Evolutionary conservation across 2,329 filamentous ascomycete species (phyloP).

Genomic region (Talaromyces atroroseus): DNA sequence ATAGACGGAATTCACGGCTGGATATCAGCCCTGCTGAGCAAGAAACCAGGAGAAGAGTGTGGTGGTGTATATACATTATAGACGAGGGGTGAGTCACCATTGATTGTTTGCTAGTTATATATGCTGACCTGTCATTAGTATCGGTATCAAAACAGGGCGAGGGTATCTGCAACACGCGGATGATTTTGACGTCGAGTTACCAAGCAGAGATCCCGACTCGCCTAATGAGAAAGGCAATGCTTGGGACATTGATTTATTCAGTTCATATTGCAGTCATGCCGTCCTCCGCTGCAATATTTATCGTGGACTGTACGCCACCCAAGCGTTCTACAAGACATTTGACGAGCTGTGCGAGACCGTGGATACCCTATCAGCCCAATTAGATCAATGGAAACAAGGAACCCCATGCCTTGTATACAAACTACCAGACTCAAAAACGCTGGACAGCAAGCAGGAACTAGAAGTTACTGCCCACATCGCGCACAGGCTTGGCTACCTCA

Average conservation of each 20-base stretch:
- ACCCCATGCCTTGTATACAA: constrained; percentile 71
- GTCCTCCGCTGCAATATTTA: constrained; percentile 89
- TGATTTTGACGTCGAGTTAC: constrained; percentile 88
- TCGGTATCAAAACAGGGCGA: constrained; percentile 61
- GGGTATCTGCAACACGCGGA: constrained; percentile 65
- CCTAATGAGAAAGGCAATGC: constrained; percentile 63
- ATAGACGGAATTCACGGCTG: constrained; percentile 82
- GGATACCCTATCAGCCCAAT: constrained; percentile 73
- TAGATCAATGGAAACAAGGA: constrained; percentile 87
- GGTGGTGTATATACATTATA: constrained; percentile 67
- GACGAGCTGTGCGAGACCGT: constrained; percentile 87
- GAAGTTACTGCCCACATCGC: constrained; percentile 85
- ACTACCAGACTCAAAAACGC: constrained; percentile 81
- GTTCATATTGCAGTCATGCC: constrained; percentile 83
- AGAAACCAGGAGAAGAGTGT: constrained; percentile 73
- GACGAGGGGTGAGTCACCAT: constrained; percentile 59
- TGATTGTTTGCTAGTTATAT: background rate
- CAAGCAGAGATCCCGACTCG: constrained; percentile 77
- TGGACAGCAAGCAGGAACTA: constrained; percentile 70
- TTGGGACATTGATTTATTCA: constrained; percentile 84
- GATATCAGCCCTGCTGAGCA: constrained; percentile 84
- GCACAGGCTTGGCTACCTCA: constrained; percentile 91
- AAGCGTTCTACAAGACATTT: constrained; percentile 77
- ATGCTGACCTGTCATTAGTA: constrained; percentile 32
- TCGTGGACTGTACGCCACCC: constrained; percentile 79